Evolutionary conservation across 352 stramenopile genomes (phyloP).

Genomic region (Globisporangium carolinianum): DNA sequence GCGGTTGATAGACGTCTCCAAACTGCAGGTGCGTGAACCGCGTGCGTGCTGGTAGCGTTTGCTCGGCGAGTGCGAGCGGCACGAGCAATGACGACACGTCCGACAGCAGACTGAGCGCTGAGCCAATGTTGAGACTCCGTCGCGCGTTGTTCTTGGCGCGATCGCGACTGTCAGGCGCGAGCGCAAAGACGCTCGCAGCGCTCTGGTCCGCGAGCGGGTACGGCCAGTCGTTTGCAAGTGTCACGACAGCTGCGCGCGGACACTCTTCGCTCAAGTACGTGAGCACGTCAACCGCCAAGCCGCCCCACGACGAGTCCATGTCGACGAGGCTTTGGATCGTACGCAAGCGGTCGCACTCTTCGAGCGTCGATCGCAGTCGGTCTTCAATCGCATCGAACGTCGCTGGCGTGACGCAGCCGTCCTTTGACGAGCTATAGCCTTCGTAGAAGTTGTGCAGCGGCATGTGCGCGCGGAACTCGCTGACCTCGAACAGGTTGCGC

Average conservation of each 20-base stretch:
- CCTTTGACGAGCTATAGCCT: slow-evolving; percentile 33
- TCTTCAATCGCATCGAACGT: slow-evolving; percentile 63
- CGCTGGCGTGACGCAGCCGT: slow-evolving; percentile 41
- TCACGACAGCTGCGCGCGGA: slow-evolving; percentile 35
- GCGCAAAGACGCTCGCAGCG: slow-evolving; percentile 31
- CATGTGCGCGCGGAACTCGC: slow-evolving; percentile 71
- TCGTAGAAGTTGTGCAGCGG: slow-evolving; percentile 82
- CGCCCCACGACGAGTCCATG: slow-evolving; percentile 77
- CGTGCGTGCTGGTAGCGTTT: slow-evolving; percentile 17
- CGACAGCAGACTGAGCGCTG: slow-evolving; percentile 50
- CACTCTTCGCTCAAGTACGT: slow-evolving; percentile 73
- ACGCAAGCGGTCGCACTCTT: slow-evolving; percentile 62
- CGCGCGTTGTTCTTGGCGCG: slow-evolving; percentile 52
- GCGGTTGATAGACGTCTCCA: slow-evolving; percentile 11
- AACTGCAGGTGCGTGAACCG: slow-evolving; percentile 20
- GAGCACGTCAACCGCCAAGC: slow-evolving; percentile 61
- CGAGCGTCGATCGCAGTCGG: slow-evolving; percentile 44
- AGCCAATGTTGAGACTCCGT: slow-evolving; percentile 53
- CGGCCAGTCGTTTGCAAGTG: slow-evolving; percentile 67
- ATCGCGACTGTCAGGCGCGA: slow-evolving; percentile 30
- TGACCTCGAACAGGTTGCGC: slow-evolving; percentile 59
- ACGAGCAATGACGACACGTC: slow-evolving; percentile 52
- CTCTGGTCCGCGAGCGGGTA: slow-evolving; percentile 55
- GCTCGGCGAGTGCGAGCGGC: slow-evolving; percentile 36
- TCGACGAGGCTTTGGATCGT: slow-evolving; percentile 67